Percentiles rank a stretch among this genome's conserved stretches.
Evolutionary conservation across 306 rosid species (phyloP).

Genomic region (Cucumis melo): DNA sequence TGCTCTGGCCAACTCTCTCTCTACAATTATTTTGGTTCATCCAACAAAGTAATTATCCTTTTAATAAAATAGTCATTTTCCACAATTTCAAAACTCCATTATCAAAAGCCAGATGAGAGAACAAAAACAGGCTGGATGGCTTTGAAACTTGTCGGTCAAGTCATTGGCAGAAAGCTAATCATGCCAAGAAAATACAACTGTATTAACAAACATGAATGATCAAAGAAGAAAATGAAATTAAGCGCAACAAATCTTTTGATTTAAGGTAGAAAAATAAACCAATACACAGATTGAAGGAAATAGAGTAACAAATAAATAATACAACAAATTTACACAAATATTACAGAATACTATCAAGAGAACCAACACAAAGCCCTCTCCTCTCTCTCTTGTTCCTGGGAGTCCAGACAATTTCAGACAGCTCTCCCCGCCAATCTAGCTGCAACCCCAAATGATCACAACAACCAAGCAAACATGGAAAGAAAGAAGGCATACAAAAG

Average conservation of each 20-base stretch:
- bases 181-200: not conserved
- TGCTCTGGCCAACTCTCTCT: not conserved
- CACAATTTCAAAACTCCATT: not conserved
- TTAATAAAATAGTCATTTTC: not conserved
- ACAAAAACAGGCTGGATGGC: not conserved
- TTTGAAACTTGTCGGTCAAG: constrained; percentile 3
- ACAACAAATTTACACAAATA: constrained; percentile 26
- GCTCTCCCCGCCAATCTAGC: constrained; percentile 4
- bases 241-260: not conserved
- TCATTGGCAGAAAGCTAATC: not conserved
- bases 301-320: not conserved
- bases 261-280: not conserved
- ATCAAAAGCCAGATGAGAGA: not conserved
- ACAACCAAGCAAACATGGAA: not conserved
- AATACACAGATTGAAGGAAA: not conserved
- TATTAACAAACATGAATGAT: not conserved
- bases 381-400: constrained; percentile 3
- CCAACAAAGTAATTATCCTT: not conserved
- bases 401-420: constrained; percentile 9
- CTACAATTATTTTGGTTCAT: not conserved
- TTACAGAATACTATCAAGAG: constrained; percentile 15
- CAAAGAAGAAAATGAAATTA: not conserved
- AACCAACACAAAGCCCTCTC: constrained; percentile 7
- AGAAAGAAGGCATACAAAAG: constrained; percentile 11
- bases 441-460: constrained; percentile 5